These are phyloP conservation scores for Ricinus communis DNA, from an alignment of 345 rosid genomes.

Conservation along the genomic window DNA sequence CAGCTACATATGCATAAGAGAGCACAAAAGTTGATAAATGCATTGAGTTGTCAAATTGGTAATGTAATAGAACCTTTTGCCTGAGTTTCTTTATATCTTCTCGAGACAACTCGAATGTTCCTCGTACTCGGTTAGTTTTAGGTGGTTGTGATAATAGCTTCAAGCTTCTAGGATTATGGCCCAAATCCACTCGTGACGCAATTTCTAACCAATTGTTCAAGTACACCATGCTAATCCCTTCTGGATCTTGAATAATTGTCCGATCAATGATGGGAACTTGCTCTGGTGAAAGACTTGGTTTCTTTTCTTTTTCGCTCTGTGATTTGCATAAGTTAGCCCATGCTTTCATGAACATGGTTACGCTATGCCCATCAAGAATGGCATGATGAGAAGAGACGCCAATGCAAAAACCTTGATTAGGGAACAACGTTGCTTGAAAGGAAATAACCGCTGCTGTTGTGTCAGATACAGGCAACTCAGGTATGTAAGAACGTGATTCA, in stretches of 20 bases:
- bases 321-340: conserved; percentile 21
- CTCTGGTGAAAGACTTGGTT: conserved; percentile 4
- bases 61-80: not conserved
- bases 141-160: not conserved
- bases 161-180: conserved; percentile 6
- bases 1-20: not conserved
- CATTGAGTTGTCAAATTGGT: not conserved
- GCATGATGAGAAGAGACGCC: conserved; percentile 18
- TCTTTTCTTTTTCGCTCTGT: not conserved
- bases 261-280: conserved; percentile 17
- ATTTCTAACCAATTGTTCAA: not conserved
- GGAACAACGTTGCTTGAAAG: not conserved
- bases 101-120: conserved; percentile 11
- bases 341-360: conserved; percentile 11
- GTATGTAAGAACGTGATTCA: not conserved
- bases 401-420: not conserved
- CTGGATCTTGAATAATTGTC: conserved; percentile 5
- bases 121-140: not conserved
- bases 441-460: not conserved
- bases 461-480: not conserved
- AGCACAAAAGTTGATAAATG: conserved; percentile 4
- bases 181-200: not conserved
- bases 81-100: conserved; percentile 9
- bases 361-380: conserved; percentile 10
- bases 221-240: conserved; percentile 4